phyloP scores from a whole-genome alignment of 768 basidiomycete genomes.

The Strobilomyces dryophilus region DNA sequence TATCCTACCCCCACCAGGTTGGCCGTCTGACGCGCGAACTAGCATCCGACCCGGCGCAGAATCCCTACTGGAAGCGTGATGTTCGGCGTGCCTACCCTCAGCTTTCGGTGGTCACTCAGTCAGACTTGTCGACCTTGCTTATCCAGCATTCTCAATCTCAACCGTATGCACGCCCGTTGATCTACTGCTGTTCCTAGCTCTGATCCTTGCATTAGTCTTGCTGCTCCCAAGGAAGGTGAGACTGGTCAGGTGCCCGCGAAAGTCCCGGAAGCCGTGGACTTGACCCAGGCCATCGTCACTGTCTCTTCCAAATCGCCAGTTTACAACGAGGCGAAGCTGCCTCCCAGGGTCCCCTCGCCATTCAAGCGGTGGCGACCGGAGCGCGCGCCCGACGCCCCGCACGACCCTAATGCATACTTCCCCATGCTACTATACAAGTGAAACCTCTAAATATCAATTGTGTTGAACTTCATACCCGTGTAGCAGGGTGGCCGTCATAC shows the following conservation, averaged over 20 bases:
- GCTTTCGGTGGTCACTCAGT: slow-evolving; percentile 83
- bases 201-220: slow-evolving; percentile 39
- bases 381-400: slow-evolving; percentile 73
- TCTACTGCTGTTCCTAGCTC: not conserved
- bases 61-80: slow-evolving; percentile 96
- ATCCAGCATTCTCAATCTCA: slow-evolving; percentile 69
- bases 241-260: slow-evolving; percentile 44
- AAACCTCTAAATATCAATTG: slow-evolving; percentile 8
- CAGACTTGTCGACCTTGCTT: slow-evolving; percentile 73
- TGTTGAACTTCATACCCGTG: slow-evolving; percentile 32
- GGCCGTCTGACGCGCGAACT: slow-evolving; percentile 9
- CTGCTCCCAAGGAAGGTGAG: slow-evolving; percentile 43
- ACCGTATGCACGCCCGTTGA: slow-evolving; percentile 46
- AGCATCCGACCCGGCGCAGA: slow-evolving; percentile 86
- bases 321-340: slow-evolving; percentile 61
- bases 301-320: slow-evolving; percentile 54
- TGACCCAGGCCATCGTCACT: slow-evolving; percentile 68
- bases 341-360: slow-evolving; percentile 67
- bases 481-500: not conserved
- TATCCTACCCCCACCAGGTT: not conserved
- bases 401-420: slow-evolving; percentile 78
- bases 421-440: slow-evolving; percentile 70
- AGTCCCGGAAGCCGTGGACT: slow-evolving; percentile 46
- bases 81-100: slow-evolving; percentile 91
- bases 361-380: slow-evolving; percentile 73